Evolutionary conservation across 768 basidiomycete genomes (phyloP), one percentile per base, ranked within the genome.

Genomic region (Holtermannia corniformis): DNA sequence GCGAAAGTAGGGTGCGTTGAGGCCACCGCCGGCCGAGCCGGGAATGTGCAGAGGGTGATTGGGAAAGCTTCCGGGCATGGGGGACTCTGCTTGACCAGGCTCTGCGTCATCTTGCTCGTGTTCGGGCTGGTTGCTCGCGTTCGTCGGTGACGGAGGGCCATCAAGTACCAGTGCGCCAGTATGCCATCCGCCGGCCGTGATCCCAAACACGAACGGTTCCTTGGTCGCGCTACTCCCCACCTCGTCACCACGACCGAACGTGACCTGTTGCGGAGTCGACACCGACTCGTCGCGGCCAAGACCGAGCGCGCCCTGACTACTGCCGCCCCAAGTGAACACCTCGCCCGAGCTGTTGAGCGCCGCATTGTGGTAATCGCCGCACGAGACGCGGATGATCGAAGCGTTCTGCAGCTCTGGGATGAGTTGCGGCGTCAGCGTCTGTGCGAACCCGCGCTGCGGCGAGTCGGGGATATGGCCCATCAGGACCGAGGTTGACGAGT

Each of bases 321-420:
- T 85, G 22, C 70, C 59, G 14, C 88, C 89, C 88, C 87, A 92
- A 11, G 90, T 86, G 19, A 84, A 74, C 22, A 90, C 75, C 64
- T 82, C 79, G 14, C 92, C 93, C 21, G 76, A 71, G 37, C 79
- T 76, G 2, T 88, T 92, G 62, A 95, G 75, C 0, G 93, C 92
- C 28, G 82, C 86, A 65, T 78, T 82, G 74, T 97, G 93, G 70
- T 92, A 95, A 72, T 97, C 93, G 4, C 93, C 93, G 47, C 90
- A 78, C 13, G 84, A 83, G 51, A 93, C 82, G 47, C 87, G 87
- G 55, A 96, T 92, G 50, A 96, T 80, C 32, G 78, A 76, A 58
- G 75, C 79, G 60, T 85, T 78, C 62, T 95, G 89, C 24, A 97
- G 75, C 27, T 78, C 80, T 1, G 85, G 82, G 3, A 86, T 76